Evolutionary conservation across 805 yeast genomes (phyloP).

Genomic region (Barnettozyma vustinii): DNA sequence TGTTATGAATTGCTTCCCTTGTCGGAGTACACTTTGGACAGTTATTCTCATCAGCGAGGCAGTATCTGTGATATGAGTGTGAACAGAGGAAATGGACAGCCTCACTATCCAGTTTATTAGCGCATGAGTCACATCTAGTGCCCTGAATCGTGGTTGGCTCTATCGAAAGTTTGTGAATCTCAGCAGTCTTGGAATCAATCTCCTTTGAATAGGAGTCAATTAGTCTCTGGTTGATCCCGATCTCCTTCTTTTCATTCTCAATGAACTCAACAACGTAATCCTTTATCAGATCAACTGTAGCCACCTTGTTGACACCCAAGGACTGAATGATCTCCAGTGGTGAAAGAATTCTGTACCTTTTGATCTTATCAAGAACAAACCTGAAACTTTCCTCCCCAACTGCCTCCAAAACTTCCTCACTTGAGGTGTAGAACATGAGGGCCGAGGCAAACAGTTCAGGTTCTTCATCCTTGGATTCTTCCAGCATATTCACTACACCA

Average conservation of each 20-base stretch:
- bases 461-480: constrained; percentile 54
- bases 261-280: constrained; percentile 61
- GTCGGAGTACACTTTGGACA: constrained; percentile 82
- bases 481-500: constrained; percentile 52
- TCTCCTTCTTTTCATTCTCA: constrained; percentile 54
- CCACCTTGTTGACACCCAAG: constrained; percentile 53
- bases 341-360: constrained; percentile 49
- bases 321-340: constrained; percentile 75
- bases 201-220: constrained; percentile 65
- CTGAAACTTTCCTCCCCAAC: constrained; percentile 47
- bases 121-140: constrained; percentile 21
- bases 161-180: constrained; percentile 43
- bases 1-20: constrained; percentile 55
- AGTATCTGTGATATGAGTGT: constrained; percentile 82
- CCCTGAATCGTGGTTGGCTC: constrained; percentile 36
- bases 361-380: constrained; percentile 47
- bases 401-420: constrained; percentile 41
- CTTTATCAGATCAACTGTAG: constrained; percentile 68
- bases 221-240: constrained; percentile 60
- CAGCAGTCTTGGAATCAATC: constrained; percentile 45
- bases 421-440: constrained; percentile 55
- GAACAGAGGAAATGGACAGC: constrained; percentile 78
- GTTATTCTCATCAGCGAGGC: constrained; percentile 50
- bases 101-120: constrained; percentile 61
- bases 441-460: constrained; percentile 65